Percentiles rank a stretch among this genome's conserved stretches.
These are phyloP conservation scores for Dictyostelium capitatum DNA, from an alignment of 78 protist genomes.

Conservation along the genomic window DNA sequence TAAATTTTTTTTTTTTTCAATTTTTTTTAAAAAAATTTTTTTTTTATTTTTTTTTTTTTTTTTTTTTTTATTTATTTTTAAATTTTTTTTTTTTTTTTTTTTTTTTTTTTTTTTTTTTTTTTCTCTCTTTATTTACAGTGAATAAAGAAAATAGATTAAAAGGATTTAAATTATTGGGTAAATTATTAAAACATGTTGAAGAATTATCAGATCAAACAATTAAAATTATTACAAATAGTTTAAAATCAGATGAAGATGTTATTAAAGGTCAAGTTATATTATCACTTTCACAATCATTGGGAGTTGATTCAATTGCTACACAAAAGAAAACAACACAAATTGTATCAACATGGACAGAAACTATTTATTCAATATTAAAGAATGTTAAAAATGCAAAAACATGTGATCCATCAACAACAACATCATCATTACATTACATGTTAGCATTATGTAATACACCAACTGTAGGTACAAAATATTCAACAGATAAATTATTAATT, in stretches of 20 bases:
- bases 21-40: too few relatives aligned
- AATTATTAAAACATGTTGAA: not conserved
- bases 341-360: conserved; percentile 37
- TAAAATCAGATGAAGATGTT: conserved; percentile 55
- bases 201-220: conserved; percentile 34
- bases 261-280: conserved; percentile 19
- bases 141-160: conserved; percentile 48
- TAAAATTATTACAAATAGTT: conserved; percentile 34
- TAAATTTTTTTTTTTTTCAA: too few relatives aligned
- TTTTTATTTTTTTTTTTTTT: not conserved
- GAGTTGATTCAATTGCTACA: not conserved
- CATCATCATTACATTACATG: not conserved
- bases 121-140: conserved; percentile 10
- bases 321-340: conserved; percentile 42
- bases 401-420: conserved; percentile 52
- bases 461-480: not conserved
- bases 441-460: not conserved
- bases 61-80: not conserved
- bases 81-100: not conserved
- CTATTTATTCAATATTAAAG: conserved; percentile 14
- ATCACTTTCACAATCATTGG: conserved; percentile 45
- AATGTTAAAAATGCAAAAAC: conserved; percentile 60
- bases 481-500: not conserved
- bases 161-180: conserved; percentile 64
- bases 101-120: not conserved